A percentile compares a stretch with the other conserved stretches of the same genome.
phyloP scores from a whole-genome alignment of 257 asterid genomes.

The Ilex asprella region DNA sequence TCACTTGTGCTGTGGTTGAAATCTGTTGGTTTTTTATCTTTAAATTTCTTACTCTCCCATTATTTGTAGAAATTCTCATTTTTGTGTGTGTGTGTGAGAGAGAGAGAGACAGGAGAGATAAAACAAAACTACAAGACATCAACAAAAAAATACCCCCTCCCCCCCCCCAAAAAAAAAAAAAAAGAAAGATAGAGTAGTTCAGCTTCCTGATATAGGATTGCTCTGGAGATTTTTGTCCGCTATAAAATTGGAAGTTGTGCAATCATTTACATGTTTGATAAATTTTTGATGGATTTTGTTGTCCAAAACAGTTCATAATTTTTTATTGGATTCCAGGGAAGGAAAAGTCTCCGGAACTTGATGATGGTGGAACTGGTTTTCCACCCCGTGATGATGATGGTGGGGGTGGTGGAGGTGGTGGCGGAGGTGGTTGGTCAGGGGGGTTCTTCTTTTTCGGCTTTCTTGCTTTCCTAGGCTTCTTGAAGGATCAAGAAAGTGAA shows the following conservation, averaged over 20 bases:
- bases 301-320: not conserved
- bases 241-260: not conserved
- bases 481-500: constrained; percentile 65
- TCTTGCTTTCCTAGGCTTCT: constrained; percentile 61
- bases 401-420: constrained; percentile 86
- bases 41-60: not conserved
- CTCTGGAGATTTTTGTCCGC: not conserved
- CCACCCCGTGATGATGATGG: constrained; percentile 90
- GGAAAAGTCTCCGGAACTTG: constrained; percentile 85
- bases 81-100: no score
- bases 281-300: no score
- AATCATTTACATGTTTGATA: not conserved
- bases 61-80: not conserved
- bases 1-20: not conserved
- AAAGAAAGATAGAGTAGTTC: not conserved
- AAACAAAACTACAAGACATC: no score
- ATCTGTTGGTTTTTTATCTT: not conserved
- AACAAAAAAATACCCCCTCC: no score
- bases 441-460: constrained; percentile 81
- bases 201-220: no score
- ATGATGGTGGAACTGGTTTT: constrained; percentile 83
- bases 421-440: constrained; percentile 78
- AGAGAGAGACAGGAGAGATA: no score
- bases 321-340: constrained; percentile 38
- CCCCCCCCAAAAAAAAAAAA: no score